Evolutionary conservation across 1,284 basidiomycete species (phyloP), one percentile per base, ranked within the genome.

Genomic region (Melampsora larici-populina): DNA sequence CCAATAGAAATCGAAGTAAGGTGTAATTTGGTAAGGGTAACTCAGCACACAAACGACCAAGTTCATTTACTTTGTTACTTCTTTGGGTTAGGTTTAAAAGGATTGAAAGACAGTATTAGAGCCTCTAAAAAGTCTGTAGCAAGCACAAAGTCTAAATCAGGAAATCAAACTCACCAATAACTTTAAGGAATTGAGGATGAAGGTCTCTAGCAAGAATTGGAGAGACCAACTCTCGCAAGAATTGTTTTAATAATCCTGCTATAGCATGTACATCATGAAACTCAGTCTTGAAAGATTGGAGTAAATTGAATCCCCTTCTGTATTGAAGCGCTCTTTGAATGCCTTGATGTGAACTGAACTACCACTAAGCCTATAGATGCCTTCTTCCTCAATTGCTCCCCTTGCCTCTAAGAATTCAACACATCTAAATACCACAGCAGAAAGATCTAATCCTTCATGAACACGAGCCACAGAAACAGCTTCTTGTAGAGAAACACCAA

Each of bases 231-330:
- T 97, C 94, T 76, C 95, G 89, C 80, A 97, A 86, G 85, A 91
- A 97, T 72, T 89, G 89, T 86, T 97, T 97, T 79, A 97, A 86
- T 78, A 97, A 86, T 8, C 95, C 94, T 70, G 94, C 92, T 79
- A 97, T 92, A 58, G 94, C 94, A 84, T 97, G 94, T 49, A 92
- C 92, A 86, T 97, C 94, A 91, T 92, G 94, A 81, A 91, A 92
- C 82, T 96, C 94, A 83, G 93, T 91, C 40, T 74, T 76, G 9
- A 72, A 75, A 7, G 90, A 89, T 55, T 88, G 88, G 33, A 94
- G 86, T 40, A 97, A 87, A 83, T 97, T 91, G 79, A 88, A 84
- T 97, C 95, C 26, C 94, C 94, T 86, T 97, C 94, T 90, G 81
- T 70, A 84, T 98, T 97, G n/a, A n/a, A n/a, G n/a, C n/a, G n/a